Evolutionary conservation across 108 stramenopile genomes (phyloP), one percentile per base, ranked within the genome.

Genomic region (Nitzschia sp.): DNA sequence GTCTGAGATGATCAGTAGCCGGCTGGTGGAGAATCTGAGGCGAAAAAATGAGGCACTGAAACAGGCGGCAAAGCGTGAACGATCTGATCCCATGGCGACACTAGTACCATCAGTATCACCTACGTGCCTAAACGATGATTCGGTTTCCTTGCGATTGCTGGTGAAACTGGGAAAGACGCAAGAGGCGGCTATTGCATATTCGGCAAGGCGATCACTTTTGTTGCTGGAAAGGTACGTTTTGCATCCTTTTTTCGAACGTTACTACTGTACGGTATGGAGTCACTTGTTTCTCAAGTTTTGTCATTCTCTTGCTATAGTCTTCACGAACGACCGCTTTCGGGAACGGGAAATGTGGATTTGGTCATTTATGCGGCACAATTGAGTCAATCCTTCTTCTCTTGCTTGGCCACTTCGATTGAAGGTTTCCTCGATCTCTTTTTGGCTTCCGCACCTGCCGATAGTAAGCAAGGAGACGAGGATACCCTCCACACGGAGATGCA

Each of bases 361-460:
- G 91, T 90, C 19, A 93, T 93, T 69, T 93, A 90, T 45, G 83
- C 91, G 48, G 85, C 91, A 25, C 91, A 93, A 71, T 72, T 93
- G 11, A 93, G 91, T 53, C 87, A 89, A 52, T 85, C 85, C 64
- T 93, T 93, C 80, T 93, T 93, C 72, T 88, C 88, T 9, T 85
- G 83, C 29, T 81, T 93, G 23, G 84, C 91, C 17, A 72, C 72
- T 53, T 68, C 91, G 27, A 87, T 93, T 26, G 91, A 93, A 68
- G 88, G 91, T 21, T 93, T 93, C 63, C 65, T 93, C 21, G 91
- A 93, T 66, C 61, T 93, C 4, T 93, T 90, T 63, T 52, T 89
- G 66, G 70, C 78, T 13, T 13, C 66, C 6, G 32, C 66, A 26
- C 28, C 54, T 2, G 26, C 25, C 54, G 71, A 63, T 25, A 66